Conservation (phyloP, 2,329 filamentous ascomycete genomes). For the Thermothelomyces thermophilus region DNA sequence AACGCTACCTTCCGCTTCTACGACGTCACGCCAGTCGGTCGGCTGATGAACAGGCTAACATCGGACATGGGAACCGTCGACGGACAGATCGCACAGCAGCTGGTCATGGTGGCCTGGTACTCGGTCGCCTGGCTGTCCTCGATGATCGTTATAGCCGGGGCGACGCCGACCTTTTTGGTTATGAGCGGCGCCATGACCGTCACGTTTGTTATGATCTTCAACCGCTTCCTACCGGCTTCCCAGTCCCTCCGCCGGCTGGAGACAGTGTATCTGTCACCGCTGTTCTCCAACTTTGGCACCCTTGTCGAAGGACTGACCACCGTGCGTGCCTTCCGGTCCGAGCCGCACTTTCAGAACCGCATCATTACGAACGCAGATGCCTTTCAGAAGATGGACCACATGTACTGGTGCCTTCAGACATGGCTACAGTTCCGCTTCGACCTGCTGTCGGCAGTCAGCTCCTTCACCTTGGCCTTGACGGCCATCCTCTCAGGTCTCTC, state of each 20-base stretch:
- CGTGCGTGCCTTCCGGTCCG: constrained; percentile 74
- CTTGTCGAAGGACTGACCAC: constrained; percentile 80
- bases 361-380: constrained; percentile 77
- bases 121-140: constrained; percentile 65
- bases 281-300: constrained; percentile 90
- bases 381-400: constrained; percentile 93
- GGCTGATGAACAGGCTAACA: constrained; percentile 87
- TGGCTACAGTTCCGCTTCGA: constrained; percentile 82
- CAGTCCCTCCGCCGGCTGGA: constrained; percentile 78
- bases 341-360: constrained; percentile 70
- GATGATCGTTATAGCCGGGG: constrained; percentile 69
- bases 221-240: constrained; percentile 72
- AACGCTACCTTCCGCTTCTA: constrained; percentile 84
- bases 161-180: constrained; percentile 69
- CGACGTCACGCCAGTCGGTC: constrained; percentile 80
- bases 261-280: constrained; percentile 80
- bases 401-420: constrained; percentile 83
- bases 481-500: constrained; percentile 70
- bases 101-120: constrained; percentile 65
- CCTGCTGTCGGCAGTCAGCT: constrained; percentile 62
- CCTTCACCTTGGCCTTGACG: constrained; percentile 64
- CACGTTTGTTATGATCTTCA: constrained; percentile 67
- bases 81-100: constrained; percentile 70
- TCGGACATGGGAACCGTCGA: constrained; percentile 87
- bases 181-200: constrained; percentile 63